Percentiles rank a stretch among this genome's conserved stretches.
Conservation (phyloP, 169 alveolate genomes). For the Plasmodium gonderi region DNA sequence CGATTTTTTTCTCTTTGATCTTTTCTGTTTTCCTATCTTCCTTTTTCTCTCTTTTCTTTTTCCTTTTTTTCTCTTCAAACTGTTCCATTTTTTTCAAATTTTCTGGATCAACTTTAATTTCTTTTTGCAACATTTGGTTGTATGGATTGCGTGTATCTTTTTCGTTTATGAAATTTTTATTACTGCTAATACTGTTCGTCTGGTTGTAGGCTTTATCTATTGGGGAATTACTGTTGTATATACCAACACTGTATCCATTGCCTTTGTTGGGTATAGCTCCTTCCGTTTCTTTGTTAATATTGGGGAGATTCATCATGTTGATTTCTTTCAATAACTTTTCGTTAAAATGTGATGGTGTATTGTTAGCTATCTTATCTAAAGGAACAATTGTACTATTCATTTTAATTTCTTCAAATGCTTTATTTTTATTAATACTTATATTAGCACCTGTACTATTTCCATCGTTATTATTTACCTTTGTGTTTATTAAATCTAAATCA, state of each 20-base stretch:
- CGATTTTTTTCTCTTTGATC: background rate
- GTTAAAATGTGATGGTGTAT: conserved; percentile 5
- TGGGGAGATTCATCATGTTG: background rate
- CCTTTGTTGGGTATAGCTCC: background rate
- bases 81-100: conserved; percentile 8
- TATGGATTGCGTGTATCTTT: background rate
- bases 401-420: conserved; percentile 14
- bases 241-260: background rate
- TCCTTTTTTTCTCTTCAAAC: conserved; percentile 43
- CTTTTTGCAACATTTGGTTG: background rate
- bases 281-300: background rate
- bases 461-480: conserved; percentile 8
- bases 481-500: conserved; percentile 4
- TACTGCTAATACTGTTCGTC: background rate
- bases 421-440: conserved; percentile 11
- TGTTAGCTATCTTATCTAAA: conserved; percentile 12
- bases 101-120: background rate
- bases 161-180: background rate
- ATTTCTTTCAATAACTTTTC: background rate
- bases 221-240: background rate
- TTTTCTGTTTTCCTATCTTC: background rate
- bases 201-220: no score
- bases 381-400: conserved; percentile 8
- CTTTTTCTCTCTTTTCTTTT: conserved; percentile 43
- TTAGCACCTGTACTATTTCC: background rate